Evolutionary conservation across 352 stramenopile species (phyloP).

Genomic region (Pythium dissimile): DNA sequence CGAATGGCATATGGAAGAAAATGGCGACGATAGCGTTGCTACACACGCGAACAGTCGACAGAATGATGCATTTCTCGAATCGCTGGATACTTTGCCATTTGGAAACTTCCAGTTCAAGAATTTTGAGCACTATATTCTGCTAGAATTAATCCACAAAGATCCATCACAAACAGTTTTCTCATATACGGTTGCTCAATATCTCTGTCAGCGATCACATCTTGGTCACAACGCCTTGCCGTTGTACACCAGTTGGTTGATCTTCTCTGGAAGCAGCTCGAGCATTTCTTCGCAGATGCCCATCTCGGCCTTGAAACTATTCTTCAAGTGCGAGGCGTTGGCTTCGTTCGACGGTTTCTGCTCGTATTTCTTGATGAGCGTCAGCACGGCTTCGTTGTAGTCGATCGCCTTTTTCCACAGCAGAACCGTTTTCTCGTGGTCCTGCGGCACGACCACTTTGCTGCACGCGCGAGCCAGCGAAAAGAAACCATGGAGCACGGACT

Average conservation of each 20-base stretch:
- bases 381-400: constrained; percentile 44
- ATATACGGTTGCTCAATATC: too few relatives aligned
- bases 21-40: too few relatives aligned
- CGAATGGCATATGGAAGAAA: background rate
- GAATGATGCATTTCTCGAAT: constrained; percentile 5
- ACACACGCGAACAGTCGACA: too few relatives aligned
- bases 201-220: too few relatives aligned
- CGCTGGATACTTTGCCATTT: background rate
- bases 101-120: background rate
- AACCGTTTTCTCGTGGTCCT: constrained; percentile 48
- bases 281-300: constrained; percentile 63
- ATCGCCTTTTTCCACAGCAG: constrained; percentile 57
- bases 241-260: constrained; percentile 79
- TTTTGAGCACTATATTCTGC: too few relatives aligned
- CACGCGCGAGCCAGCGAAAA: constrained; percentile 62
- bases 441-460: constrained; percentile 44
- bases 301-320: constrained; percentile 44
- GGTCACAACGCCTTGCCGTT: constrained; percentile 46
- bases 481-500: constrained; percentile 48
- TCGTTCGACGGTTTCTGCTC: constrained; percentile 18
- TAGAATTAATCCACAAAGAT: too few relatives aligned
- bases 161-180: too few relatives aligned
- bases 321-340: constrained; percentile 23
- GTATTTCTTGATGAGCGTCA: constrained; percentile 39
- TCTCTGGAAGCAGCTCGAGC: constrained; percentile 58